Base-by-base conservation (phyloP, 371 early-diverging fungal species). In the Rhizoclosmatium hyalinum region DNA sequence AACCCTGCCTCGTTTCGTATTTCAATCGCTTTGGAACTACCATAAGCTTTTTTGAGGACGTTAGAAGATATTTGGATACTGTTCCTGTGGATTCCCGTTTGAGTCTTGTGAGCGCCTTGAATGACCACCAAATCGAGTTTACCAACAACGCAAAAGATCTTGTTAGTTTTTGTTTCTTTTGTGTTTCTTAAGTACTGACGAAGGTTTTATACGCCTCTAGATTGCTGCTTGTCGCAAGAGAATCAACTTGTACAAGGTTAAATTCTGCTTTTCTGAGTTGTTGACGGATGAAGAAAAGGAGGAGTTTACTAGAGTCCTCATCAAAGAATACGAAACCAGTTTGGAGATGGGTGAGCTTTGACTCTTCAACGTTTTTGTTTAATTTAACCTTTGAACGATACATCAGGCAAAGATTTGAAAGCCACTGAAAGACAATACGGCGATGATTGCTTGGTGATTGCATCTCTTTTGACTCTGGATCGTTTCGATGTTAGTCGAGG, bases 21-120 rank as follows among this genome's bases (percentile, higher is more conserved):
- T 85, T 93, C 72, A 74, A 72, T 5, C 84, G 79, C 1, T 95
- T 95, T 75, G 92, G 92, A 21, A 82, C 88, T 21, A 90, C 90
- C 72, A 80, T 85, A 6, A 91, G 90, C 76, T 93, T 91, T 73
- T 94, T 92, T 82, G 93, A 93, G 70, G 95, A 95, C 77, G 77
- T 95, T 19, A 84, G 86, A 43, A 75, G 80, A 3, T 94, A 92
- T 75, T 75, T 91, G n/a, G 41, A 74, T 1, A 41, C 56, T 70
- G 75, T 81, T 78, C 85, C 77, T 60, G 77, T 73, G 41, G 61
- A 70, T 17, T 73, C 58, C 5, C 50, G 50, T 46, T 12, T 21
- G 4, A 24, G 41, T 4, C 39, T 69, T 39, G 41, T 69, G 39
- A 17, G 17, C 12, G 50, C 50, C 12, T 1, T 50, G 50, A 17